phyloP scores from a whole-genome alignment of 257 asterid genomes.

The Solanum rostratum region DNA sequence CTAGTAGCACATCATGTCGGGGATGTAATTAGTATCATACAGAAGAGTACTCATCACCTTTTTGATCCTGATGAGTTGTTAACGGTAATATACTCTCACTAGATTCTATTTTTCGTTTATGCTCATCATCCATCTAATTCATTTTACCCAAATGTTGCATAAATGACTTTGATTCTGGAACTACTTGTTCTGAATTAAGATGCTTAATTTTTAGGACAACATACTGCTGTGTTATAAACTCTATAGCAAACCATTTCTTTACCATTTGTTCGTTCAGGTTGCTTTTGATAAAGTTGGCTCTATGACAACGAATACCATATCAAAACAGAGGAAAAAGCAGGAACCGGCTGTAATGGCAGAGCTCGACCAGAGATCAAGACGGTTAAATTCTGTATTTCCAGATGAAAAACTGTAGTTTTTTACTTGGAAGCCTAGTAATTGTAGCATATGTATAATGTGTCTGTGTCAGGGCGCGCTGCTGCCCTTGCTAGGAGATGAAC shows the following conservation, averaged over 20 bases:
- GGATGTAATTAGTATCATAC: conserved; percentile 81
- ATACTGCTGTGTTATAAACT: background rate
- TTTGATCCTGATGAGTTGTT: conserved; percentile 89
- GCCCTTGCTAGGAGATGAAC: background rate
- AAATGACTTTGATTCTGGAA: background rate
- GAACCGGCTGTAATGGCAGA: conserved; percentile 97
- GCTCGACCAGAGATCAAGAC: conserved; percentile 73
- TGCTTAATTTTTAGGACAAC: background rate
- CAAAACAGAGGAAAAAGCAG: conserved; percentile 92
- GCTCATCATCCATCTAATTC: background rate
- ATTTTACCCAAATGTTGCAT: background rate
- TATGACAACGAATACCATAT: conserved; percentile 63
- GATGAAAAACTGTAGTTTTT: conserved; percentile 23
- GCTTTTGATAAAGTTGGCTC: conserved; percentile 79
- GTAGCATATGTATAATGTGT: background rate
- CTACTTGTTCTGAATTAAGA: background rate
- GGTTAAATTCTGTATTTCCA: conserved; percentile 38
- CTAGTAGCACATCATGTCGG: conserved; percentile 72
- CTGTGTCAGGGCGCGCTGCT: background rate
- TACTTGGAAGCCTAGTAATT: background rate
- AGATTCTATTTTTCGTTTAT: background rate
- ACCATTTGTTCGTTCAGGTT: conserved; percentile 32
- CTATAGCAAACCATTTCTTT: background rate
- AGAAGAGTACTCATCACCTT: conserved; percentile 72
- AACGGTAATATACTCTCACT: conserved; percentile 32